Evolutionary conservation across 805 yeast species (phyloP), one percentile per base, ranked within the genome.

Genomic region (Pichia nakasei): DNA sequence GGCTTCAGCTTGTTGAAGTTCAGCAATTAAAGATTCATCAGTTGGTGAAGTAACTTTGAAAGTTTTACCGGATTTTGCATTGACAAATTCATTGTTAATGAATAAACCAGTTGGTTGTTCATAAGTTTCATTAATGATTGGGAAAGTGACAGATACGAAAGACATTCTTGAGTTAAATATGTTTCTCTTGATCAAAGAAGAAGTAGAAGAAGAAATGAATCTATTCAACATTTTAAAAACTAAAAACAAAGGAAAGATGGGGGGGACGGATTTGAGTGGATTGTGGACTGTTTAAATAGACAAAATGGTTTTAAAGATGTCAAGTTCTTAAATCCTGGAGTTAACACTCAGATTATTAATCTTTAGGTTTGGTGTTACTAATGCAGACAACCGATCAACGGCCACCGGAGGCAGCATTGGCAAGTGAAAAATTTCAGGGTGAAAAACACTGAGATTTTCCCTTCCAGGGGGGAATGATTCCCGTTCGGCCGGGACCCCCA

Each of bases 61-160:
- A n/a, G 78, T 73, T 60, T 73, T 69, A 53, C 69, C 72, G 38
- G 67, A 68, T 46, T 64, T 61, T 22, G 80, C 69, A 34, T 62
- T 51, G 22, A 75, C 79, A 51, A 72, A 75, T 57, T 75, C 78
- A 55, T 75, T 75, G 64, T 75, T 73, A 54, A 75, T 75, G 66
- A 73, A 75, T 56, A 75, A 62, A 53, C 80, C 81, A 27, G 77
- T 73, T 53, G 81, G 81, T 61, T 75, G 81, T 48, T 72, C 72
- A 49, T 76, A 76, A 29, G 69, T 56, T 42, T 57, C 48, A 29
- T 46, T 66, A 36, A 95, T 95, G 56, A 82, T 83, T 51, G 95
- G 95, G 53, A 84, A 68, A 24, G 66, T 71, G 44, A 75, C 60
- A 19, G 59, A 52, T 21, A 57, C 43, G 29, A 43, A 49, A n/a